Evolutionary conservation across 176 grass and related monocot species (phyloP), one percentile per base, ranked within the genome.

Genomic region (Oryza longistaminata): DNA sequence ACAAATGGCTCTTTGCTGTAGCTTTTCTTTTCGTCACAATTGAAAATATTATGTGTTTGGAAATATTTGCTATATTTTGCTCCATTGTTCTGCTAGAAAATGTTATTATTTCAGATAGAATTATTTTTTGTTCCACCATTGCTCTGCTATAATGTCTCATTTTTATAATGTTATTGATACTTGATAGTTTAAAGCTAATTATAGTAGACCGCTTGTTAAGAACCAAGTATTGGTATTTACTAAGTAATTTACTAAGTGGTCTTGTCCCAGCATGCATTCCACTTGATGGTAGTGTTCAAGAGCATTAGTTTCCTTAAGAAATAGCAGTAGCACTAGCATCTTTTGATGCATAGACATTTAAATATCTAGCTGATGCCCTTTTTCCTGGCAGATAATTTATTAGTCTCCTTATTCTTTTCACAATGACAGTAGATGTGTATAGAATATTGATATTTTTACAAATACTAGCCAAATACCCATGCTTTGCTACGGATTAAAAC

Each of bases 121-220:
- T 52, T 52, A 2, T 58, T 58, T 50, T 58, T 58, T 58, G 53
- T 58, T 58, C 16, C 53, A 58, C 53, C 7, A 21, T 58, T 58
- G 19, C 53, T 58, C 19, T 21, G 53, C 53, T 58, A n/a, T 58
- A 58, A 58, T 58, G 53, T 21, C 53, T 21, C 53, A 9, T 58
- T 0, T 58, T 14, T 58, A n/a, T 58, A 58, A 19, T 58, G 19
- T 58, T n/a, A 58, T 58, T n/a, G 16, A 19, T 76, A 69, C 48
- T 87, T 76, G 21, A 21, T 42, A 73, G 42, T 73, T 52, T 73
- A 22, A 52, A 25, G 46, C 62, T 75, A 75, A 45, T n/a, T 43
- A 43, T 24, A 44, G 5, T 43, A 61, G 31, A 42, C 44, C 45
- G 13, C 3, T 71, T 70, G 42, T 61, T 16, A 45, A 70, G 34